Evolutionary conservation across 305 asterid genomes (phyloP).

Genomic region (Fraxinus sp.): DNA sequence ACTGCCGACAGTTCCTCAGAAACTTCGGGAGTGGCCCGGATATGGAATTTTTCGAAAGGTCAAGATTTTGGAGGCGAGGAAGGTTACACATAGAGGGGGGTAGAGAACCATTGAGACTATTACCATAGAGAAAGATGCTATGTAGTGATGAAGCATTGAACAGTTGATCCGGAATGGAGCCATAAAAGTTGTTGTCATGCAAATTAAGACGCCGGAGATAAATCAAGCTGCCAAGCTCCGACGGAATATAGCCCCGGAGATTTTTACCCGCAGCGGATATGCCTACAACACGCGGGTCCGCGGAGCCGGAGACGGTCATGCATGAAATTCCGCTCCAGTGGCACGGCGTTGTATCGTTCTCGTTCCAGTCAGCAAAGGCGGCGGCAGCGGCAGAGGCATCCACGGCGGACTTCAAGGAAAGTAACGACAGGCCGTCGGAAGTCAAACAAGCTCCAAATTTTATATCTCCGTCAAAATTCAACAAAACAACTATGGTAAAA

Average conservation of each 20-base stretch:
- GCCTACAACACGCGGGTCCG: conserved; percentile 76
- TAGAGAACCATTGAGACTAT: conserved; percentile 73
- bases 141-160: conserved; percentile 91
- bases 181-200: conserved; percentile 77
- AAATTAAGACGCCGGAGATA: conserved; percentile 90
- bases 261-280: conserved; percentile 59
- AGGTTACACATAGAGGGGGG: conserved; percentile 73
- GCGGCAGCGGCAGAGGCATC: conserved; percentile 45
- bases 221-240: conserved; percentile 75
- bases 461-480: conserved; percentile 24
- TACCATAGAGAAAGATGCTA: conserved; percentile 76
- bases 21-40: conserved; percentile 68
- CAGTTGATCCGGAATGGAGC: conserved; percentile 76
- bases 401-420: conserved; percentile 79
- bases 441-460: conserved; percentile 37
- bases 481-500: conserved; percentile 24
- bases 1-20: conserved; percentile 69
- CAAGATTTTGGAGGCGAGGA: conserved; percentile 78
- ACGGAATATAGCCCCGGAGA: conserved; percentile 85
- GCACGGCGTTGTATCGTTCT: conserved; percentile 74
- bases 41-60: conserved; percentile 71
- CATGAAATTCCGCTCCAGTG: conserved; percentile 89
- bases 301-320: conserved; percentile 60
- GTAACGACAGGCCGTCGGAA: conserved; percentile 80
- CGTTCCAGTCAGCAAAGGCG: conserved; percentile 70